Evolutionary conservation across 2,329 filamentous ascomycete genomes (phyloP).

Genomic region (Clarireedia monteithiana): DNA sequence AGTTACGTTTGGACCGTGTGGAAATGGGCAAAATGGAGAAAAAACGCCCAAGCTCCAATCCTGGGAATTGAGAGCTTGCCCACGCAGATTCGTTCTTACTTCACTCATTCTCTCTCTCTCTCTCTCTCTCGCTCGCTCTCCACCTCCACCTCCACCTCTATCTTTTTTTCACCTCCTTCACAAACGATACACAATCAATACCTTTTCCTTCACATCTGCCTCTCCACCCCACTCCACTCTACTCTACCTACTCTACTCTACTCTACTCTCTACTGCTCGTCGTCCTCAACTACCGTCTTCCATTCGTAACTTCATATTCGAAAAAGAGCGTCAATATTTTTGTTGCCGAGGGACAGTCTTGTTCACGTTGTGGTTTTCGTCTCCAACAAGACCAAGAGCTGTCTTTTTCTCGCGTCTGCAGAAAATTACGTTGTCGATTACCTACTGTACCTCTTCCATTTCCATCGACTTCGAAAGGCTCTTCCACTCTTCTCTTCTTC

Average conservation of each 20-base stretch:
- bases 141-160: neutral
- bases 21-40: neutral
- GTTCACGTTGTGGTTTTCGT: too few relatives aligned
- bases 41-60: neutral
- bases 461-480: neutral
- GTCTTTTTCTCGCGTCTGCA: neutral
- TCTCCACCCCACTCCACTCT: neutral
- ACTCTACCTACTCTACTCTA: neutral
- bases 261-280: neutral
- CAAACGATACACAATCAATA: neutral
- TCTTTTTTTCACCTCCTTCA: neutral
- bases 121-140: too few relatives aligned
- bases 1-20: too few relatives aligned
- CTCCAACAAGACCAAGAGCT: neutral
- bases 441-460: neutral
- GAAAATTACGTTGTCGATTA: neutral
- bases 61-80: too few relatives aligned
- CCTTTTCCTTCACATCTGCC: neutral
- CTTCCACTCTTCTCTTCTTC: slow-evolving; percentile 1
- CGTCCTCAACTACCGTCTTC: slow-evolving; percentile 2
- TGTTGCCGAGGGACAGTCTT: too few relatives aligned
- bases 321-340: neutral
- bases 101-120: too few relatives aligned
- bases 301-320: neutral
- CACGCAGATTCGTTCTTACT: neutral